Evolutionary conservation across 441 rosid species (phyloP), one percentile per base, ranked within the genome.

Genomic region (Croton laevigatus): DNA sequence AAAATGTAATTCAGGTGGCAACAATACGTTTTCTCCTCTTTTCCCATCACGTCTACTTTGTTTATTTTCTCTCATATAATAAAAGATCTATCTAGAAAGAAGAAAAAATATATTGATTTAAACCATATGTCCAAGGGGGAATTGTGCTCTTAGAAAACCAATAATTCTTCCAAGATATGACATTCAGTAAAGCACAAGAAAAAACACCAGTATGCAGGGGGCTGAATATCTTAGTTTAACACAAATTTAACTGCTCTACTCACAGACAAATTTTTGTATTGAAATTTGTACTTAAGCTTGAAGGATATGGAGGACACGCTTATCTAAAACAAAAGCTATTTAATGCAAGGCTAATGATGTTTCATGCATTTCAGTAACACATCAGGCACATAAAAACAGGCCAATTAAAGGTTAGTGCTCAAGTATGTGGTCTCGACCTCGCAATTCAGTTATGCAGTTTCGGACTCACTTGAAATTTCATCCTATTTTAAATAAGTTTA

Each of bases 241-340:
- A 13, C 10, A 60, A 34, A 59, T 9, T 34, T 60, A 37, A 6
- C 46, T 37, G 44, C 22, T 60, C 23, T 20, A 37, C 8, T 60
- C 44, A 60, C 64, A 60, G 36, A 23, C 10, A 8, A 10, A 60
- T 59, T 44, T 16, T 36, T 8, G 22, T 22, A 45, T 51, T 49
- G 10, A 3, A 16, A 46, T 58, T 59, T 34, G 6, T 37, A 5
- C 17, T 59, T 6, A 20, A 38, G 34, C 48, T 44, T 3, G 59
- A 59, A 16, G 1, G 2, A 7, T 6, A 49, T 59, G 53, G 14
- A 66, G 54, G 55, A 55, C 17, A 37, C 55, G n/a, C 34, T 34
- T 55, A 63, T 37, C 5, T 45, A 64, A 44, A 48, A 71, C 53
- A 52, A 37, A 70, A 45, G 46, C 20, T 34, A 46, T 14, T 55